A percentile compares a stretch with the other conserved stretches of the same genome.
phyloP scores from a whole-genome alignment of 805 yeast genomes.

The Lachancea quebecensis region DNA sequence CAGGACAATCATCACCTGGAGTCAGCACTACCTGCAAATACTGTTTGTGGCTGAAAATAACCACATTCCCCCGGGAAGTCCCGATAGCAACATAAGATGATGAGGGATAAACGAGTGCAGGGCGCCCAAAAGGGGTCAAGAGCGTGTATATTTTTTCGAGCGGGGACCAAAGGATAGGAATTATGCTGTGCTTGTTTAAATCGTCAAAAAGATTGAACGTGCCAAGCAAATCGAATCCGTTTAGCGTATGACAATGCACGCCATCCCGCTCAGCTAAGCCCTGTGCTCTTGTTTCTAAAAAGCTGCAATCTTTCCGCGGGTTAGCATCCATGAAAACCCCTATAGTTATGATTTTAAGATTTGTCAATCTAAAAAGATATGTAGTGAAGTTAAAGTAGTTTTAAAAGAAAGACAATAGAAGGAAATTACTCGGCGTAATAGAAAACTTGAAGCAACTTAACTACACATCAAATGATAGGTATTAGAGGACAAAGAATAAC shows the following conservation, averaged over 20 bases:
- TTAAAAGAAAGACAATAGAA: no score
- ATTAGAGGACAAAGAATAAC: background rate
- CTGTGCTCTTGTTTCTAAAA: no score
- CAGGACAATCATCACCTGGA: constrained; percentile 16
- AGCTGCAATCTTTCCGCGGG: no score
- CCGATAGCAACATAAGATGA: constrained; percentile 53
- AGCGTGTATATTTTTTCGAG: constrained; percentile 22
- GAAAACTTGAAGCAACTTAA: background rate
- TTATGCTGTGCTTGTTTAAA: background rate
- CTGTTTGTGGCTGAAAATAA: constrained; percentile 68
- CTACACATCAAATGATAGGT: background rate
- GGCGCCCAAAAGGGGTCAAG: constrained; percentile 42
- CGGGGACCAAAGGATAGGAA: constrained; percentile 14
- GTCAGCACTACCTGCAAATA: constrained; percentile 36
- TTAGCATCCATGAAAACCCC: no score
- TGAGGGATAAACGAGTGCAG: constrained; percentile 40
- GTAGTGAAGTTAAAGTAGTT: no score
- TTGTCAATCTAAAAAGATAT: no score
- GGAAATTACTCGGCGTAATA: background rate
- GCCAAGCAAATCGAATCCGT: background rate
- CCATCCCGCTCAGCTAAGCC: no score
- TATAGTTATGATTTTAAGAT: no score
- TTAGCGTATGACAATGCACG: no score
- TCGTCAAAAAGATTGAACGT: constrained; percentile 4
- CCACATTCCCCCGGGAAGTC: constrained; percentile 56